A percentile compares a stretch with the other conserved stretches of the same genome.
Evolutionary conservation across 2,329 filamentous ascomycete species (phyloP).

Genomic region (Alternaria solani): DNA sequence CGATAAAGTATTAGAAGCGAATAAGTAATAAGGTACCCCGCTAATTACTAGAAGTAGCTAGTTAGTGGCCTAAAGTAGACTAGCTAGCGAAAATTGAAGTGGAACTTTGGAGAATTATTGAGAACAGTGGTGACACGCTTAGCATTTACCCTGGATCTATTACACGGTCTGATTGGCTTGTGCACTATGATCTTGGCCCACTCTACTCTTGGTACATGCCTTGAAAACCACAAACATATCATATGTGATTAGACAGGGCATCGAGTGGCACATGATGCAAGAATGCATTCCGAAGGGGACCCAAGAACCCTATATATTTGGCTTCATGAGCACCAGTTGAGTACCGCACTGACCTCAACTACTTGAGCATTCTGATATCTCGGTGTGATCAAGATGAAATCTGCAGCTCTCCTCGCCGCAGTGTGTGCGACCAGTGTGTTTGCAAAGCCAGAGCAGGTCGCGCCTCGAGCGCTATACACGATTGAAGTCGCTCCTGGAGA

Average conservation of each 20-base stretch:
- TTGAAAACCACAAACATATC: not conserved
- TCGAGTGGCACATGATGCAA: not conserved
- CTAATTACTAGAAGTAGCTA: too few species aligned
- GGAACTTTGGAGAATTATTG: too few species aligned
- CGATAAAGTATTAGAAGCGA: too few species aligned
- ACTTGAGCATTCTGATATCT: not conserved
- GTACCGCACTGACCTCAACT: not conserved
- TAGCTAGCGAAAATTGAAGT: too few species aligned
- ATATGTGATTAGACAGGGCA: not conserved
- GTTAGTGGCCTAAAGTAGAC: too few species aligned
- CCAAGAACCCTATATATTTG: not conserved
- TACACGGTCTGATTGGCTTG: not conserved
- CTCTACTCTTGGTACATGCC: not conserved
- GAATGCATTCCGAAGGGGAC: not conserved
- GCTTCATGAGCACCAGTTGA: not conserved
- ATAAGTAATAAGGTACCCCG: too few species aligned
- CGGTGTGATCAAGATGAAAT: not conserved
- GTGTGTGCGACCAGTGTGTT: not conserved
- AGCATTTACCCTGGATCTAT: not conserved
- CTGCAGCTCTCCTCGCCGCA: not conserved
- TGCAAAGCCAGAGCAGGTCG: not conserved
- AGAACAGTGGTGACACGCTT: too few species aligned
- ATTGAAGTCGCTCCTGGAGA: constrained; percentile 25
- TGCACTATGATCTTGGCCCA: not conserved
- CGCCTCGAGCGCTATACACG: constrained; percentile 8